Base-by-base conservation (phyloP, 2,329 filamentous ascomycete species). In the Aureobasidium musti region DNA sequence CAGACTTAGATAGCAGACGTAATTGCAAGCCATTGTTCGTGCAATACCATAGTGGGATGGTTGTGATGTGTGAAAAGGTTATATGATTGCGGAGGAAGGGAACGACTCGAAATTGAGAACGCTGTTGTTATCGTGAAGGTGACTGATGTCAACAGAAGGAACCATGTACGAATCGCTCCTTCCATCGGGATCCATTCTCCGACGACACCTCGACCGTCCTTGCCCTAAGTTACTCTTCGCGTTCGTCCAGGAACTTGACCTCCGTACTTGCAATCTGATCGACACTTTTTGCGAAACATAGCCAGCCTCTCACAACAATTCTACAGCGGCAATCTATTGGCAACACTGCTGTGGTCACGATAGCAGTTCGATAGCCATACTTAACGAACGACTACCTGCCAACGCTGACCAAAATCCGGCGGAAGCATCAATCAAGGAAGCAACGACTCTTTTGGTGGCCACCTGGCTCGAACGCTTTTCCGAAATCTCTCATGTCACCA, bases 161-260 rank as follows among this genome's bases (percentile, higher is more conserved):
- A n/a, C n/a, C n/a, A n/a, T n/a, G n/a, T n/a, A n/a, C n/a, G n/a
- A n/a, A n/a, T n/a, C n/a, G n/a, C n/a, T n/a, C n/a, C n/a, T n/a
- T n/a, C 8, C 33, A 10, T 37, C 57, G 57, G 57, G 28, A 35
- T 37, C n/a, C 30, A 26, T 35, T 61, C 30, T 37, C 57, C 57
- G 57, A 19, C 28, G 8, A 1, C 28, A 33, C 39, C 23, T 59
- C 26, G 11, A 45, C 21, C 35, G 33, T 5, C 49, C 26, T 52
- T 30, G 49, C 49, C 26, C 26, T 50, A 28, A 21, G 21, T 3
- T 28, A 1, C 6, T n/a, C n/a, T 30, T 11, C 21, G 21, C 21
- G 10, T 35, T 8, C 21, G 19, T 53, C 8, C 1, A 39, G 52
- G 33, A 56, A 56, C 23, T 13, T 59, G 39, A 8, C 37, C 5